Percentiles rank a stretch among this genome's conserved stretches.
phyloP scores from a whole-genome alignment of 495 filamentous ascomycete genomes.

The Hapsidospora chrysogenum region DNA sequence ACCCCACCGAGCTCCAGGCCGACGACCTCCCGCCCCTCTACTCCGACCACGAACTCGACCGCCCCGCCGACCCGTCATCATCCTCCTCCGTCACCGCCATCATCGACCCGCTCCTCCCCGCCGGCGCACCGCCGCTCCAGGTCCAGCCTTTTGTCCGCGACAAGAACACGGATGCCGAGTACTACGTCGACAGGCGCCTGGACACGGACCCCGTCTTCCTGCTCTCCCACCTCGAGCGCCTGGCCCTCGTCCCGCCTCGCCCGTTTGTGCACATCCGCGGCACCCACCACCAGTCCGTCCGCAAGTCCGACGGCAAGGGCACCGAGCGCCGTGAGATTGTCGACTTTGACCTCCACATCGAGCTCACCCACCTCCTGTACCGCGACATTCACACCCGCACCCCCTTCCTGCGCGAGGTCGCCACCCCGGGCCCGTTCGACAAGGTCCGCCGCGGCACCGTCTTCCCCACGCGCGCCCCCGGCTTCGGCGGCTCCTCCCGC shows the following conservation, averaged over 20 bases:
- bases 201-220: slow-evolving; percentile 23
- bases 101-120: slow-evolving; percentile 10
- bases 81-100: slow-evolving; percentile 4
- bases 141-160: slow-evolving; percentile 9
- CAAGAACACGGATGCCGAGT: slow-evolving; percentile 12
- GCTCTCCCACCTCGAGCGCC: slow-evolving; percentile 21
- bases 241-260: slow-evolving; percentile 25
- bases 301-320: slow-evolving; percentile 25
- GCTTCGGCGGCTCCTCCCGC: slow-evolving; percentile 10
- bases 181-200: slow-evolving; percentile 18
- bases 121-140: slow-evolving; percentile 1
- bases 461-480: slow-evolving; percentile 20
- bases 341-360: slow-evolving; percentile 35
- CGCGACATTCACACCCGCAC: slow-evolving; percentile 13
- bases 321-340: slow-evolving; percentile 22
- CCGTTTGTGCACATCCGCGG: slow-evolving; percentile 30
- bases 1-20: slow-evolving; percentile 12
- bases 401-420: slow-evolving; percentile 9
- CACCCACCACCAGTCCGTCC: slow-evolving; percentile 27
- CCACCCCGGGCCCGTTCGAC: slow-evolving; percentile 21
- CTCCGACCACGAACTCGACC: slow-evolving; percentile 9
- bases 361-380: slow-evolving; percentile 32
- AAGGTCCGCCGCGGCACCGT: slow-evolving; percentile 24
- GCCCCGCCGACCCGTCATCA: too few relatives aligned
- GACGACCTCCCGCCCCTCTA: slow-evolving; percentile 21